Base-by-base conservation (phyloP, 2,329 filamentous ascomycete species). In the Penicillium decumbens region DNA sequence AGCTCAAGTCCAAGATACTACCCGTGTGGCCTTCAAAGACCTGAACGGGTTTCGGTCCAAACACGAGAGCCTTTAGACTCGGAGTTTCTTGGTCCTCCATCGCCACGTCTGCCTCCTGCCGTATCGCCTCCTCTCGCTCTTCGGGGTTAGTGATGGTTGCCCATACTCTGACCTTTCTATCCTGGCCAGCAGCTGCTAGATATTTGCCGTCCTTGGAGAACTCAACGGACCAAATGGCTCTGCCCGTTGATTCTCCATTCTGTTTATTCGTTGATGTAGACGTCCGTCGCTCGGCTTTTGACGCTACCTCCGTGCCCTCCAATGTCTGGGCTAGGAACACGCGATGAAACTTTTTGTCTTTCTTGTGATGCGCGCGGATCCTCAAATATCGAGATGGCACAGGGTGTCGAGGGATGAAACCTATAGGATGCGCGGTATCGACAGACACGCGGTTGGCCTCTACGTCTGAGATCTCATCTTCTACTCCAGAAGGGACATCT, bases 181-280 rank as follows among this genome's bases (percentile, higher is more conserved):
- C 93, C 58, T 92, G 88, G 3, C 93, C 93, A 9, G 88, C 93
- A n/a, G 89, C 89, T 5, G 93, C 93, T 15, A 98, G 76, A 66
- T 91, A 95, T 62, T 80, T 88, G 4, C 93, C 93, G 72, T 97
- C 92, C 52, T 85, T 85, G 63, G 92, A 97, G 64, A 97, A 97
- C 62, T 93, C 88, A 55, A 89, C 82, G 0, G 92, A 85, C 93
- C 93, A 98, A 29, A 95, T 84, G 0, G 93, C 90, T 52, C 87
- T 77, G 43, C 77, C 76, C 35, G 72, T 63, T 48, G 63, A 53
- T 43, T 61, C 59, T 8, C 59, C 59, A 43, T 56, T 58, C 43
- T 55, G 59, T 29, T 51, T 53, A 13, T 52, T 52, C 9, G 56
- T 54, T n/a, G 58, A 61, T 13, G 59, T 59, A 6, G 61, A 61